Percentiles rank a stretch among this genome's conserved stretches.
These are phyloP conservation scores for Solanum ossicruentum DNA, from an alignment of 257 asterid genomes.

Conservation along the genomic window DNA sequence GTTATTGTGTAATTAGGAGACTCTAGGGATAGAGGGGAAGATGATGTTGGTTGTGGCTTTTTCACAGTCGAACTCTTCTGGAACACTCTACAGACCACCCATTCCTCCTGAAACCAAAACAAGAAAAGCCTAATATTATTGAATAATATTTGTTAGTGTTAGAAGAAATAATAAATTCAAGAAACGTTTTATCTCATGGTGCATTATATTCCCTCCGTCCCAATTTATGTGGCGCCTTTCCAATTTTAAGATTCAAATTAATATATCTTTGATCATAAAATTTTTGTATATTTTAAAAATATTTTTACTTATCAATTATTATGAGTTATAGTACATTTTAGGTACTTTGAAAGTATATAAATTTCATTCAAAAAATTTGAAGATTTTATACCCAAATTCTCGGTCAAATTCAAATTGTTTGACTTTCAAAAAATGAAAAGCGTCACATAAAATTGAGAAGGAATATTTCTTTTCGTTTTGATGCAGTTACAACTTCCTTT, in stretches of 20 bases:
- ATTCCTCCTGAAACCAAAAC: conserved; percentile 47
- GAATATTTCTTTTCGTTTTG: background rate
- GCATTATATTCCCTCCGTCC: background rate
- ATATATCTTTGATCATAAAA: no score
- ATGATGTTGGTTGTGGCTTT: conserved; percentile 37
- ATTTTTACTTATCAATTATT: no score
- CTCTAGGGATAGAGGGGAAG: conserved; percentile 49
- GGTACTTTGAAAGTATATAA: no score
- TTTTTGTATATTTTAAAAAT: no score
- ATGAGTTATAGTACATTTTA: no score
- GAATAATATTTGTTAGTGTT: background rate
- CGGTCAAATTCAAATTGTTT: no score
- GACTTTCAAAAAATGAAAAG: no score
- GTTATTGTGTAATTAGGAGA: conserved; percentile 30
- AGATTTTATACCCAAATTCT: no score
- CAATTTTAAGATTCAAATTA: no score
- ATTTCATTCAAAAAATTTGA: no score
- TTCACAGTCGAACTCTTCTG: conserved; percentile 49
- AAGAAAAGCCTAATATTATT: background rate
- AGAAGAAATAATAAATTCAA: background rate
- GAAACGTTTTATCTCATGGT: background rate
- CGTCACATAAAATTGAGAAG: no score
- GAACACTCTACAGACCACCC: conserved; percentile 81
- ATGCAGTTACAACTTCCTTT: background rate
- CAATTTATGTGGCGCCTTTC: no score